Percentiles rank a stretch among this genome's conserved stretches.
Evolutionary conservation across 768 basidiomycete genomes (phyloP).

Genomic region (Phaffia australis): DNA sequence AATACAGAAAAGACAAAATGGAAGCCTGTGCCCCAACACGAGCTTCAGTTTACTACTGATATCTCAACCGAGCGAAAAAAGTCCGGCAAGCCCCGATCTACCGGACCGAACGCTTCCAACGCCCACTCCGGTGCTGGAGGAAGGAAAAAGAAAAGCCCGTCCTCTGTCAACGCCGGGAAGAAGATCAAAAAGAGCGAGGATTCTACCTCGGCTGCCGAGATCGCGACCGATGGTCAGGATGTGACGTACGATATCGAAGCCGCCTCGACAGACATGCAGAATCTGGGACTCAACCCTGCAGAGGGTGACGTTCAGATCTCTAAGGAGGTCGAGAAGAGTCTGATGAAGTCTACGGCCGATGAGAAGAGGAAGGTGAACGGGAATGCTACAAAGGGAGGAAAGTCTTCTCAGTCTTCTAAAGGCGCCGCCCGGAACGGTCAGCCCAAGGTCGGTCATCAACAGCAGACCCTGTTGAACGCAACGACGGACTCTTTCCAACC

Average conservation of each 20-base stretch:
- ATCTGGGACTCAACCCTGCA: too few species aligned
- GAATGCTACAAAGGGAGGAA: slow-evolving; percentile 1
- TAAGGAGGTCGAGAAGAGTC: slow-evolving; percentile 21
- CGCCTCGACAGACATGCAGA: too few species aligned
- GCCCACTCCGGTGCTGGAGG: slow-evolving; percentile 16
- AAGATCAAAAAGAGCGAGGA: slow-evolving; percentile 12
- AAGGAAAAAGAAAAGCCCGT: slow-evolving; percentile 1
- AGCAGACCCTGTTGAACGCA: not conserved
- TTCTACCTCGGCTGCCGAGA: not conserved
- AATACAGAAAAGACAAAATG: too few species aligned
- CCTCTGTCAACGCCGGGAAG: not conserved
- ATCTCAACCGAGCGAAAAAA: slow-evolving; percentile 5
- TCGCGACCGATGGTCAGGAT: too few species aligned
- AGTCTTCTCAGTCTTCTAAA: not conserved
- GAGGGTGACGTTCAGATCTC: slow-evolving; percentile 15
- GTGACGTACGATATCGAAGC: too few species aligned
- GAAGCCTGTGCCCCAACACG: too few species aligned
- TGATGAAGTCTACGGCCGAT: slow-evolving; percentile 10
- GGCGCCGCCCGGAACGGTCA: too few species aligned
- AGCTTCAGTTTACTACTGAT: too few species aligned
- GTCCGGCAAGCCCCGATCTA: slow-evolving; percentile 15
- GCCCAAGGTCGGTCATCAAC: too few species aligned
- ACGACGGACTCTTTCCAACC: slow-evolving; percentile 3
- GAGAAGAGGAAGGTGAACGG: not conserved
- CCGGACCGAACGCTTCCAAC: slow-evolving; percentile 17